Evolutionary conservation across 805 yeast species (phyloP).

Genomic region (Wilhelminamyces savonicus): DNA sequence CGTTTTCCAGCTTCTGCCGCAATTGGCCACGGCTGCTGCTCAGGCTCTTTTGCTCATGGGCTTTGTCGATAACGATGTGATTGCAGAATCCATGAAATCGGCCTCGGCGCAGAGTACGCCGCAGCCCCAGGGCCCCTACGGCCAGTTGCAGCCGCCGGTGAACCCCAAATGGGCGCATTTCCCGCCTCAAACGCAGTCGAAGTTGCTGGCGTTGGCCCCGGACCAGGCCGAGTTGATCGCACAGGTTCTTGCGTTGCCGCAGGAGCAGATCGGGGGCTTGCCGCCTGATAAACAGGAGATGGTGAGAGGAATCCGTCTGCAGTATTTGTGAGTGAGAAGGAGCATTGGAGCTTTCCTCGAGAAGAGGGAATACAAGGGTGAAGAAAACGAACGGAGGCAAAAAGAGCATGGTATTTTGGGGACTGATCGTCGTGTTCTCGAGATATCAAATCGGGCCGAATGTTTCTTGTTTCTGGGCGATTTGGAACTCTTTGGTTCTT

Average conservation of each 20-base stretch:
- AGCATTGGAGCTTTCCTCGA: too few relatives aligned
- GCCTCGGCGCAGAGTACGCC: slow-evolving; percentile 13
- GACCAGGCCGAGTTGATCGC: slow-evolving; percentile 54
- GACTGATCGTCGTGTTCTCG: background rate
- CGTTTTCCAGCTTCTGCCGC: slow-evolving; percentile 46
- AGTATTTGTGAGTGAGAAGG: slow-evolving; percentile 42
- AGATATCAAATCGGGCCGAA: background rate
- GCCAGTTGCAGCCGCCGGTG: background rate
- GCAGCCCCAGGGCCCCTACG: slow-evolving; percentile 4
- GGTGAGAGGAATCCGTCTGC: slow-evolving; percentile 50
- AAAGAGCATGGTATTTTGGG: background rate
- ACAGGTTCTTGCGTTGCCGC: slow-evolving; percentile 45
- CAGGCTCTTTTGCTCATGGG: slow-evolving; percentile 78
- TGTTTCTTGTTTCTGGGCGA: too few relatives aligned
- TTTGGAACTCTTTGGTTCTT: too few relatives aligned
- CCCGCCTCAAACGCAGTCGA: slow-evolving; percentile 43
- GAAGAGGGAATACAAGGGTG: background rate
- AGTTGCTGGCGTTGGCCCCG: slow-evolving; percentile 45
- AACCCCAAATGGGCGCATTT: slow-evolving; percentile 43
- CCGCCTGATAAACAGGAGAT: slow-evolving; percentile 49
- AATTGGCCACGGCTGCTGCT: slow-evolving; percentile 60
- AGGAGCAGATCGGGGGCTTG: slow-evolving; percentile 42
- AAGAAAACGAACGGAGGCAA: background rate
- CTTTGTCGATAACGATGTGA: slow-evolving; percentile 60
- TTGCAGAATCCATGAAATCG: slow-evolving; percentile 46